Percentiles rank a stretch among this genome's conserved stretches.
These are phyloP conservation scores for Coemansia sp. DNA, from an alignment of 192 early-diverging fungal species.

Conservation along the genomic window DNA sequence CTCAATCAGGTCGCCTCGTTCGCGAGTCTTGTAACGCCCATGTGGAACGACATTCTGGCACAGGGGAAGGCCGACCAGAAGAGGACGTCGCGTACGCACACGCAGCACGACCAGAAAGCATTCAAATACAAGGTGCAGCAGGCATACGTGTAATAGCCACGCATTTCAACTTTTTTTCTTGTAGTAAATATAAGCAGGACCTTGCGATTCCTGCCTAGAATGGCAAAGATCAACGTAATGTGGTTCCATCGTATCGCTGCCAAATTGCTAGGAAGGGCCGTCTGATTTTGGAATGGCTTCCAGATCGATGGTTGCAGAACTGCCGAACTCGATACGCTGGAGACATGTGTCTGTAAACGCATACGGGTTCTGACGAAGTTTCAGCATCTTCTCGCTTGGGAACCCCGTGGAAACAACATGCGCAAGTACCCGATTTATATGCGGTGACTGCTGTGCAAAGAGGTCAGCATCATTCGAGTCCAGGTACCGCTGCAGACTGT, in stretches of 20 bases:
- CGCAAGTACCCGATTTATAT: conserved; percentile 16
- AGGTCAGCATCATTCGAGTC: conserved; percentile 18
- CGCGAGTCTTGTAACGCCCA: conserved; percentile 16
- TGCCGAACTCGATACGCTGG: conserved; percentile 10
- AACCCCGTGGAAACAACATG: conserved; percentile 8
- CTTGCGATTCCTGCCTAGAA: too few species aligned
- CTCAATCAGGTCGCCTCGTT: conserved; percentile 28
- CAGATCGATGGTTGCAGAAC: not conserved
- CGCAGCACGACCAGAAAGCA: conserved; percentile 4
- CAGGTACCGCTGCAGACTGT: conserved; percentile 32
- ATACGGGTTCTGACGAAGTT: conserved; percentile 34
- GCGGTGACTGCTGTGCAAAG: conserved; percentile 22
- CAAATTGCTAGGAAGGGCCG: not conserved
- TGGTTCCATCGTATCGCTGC: not conserved
- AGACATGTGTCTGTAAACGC: conserved; percentile 48
- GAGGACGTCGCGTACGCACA: not conserved
- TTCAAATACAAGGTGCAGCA: conserved; percentile 28
- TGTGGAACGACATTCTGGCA: conserved; percentile 14
- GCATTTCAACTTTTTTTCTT: conserved; percentile 7
- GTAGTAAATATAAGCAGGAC: not conserved
- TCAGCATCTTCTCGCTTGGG: conserved; percentile 28
- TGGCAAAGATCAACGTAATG: not conserved
- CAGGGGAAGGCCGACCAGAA: conserved; percentile 4
- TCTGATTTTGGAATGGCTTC: not conserved
- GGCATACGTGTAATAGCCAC: conserved; percentile 11